Base-by-base conservation (phyloP, 108 stramenopile species). In the Cylindrotheca fusiformis region DNA sequence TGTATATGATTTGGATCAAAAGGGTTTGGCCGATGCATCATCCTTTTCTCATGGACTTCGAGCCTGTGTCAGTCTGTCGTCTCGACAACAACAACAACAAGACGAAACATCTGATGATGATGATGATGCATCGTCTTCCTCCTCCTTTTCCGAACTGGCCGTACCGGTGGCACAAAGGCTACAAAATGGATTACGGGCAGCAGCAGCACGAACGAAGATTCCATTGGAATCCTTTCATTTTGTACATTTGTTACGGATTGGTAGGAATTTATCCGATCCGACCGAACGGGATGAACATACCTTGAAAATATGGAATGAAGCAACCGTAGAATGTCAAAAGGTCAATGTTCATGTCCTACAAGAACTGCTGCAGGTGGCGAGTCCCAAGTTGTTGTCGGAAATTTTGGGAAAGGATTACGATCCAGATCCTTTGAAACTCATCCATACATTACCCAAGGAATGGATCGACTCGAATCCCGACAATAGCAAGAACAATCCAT, bases 1-100 rank as follows among this genome's bases (percentile, higher is more conserved):
- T 8, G 30, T 65, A 33, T 60, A 73, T 41, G 54, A 48, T n/a
- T 41, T 73, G 44, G 52, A 61, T 23, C 4, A 32, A 22, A 58
- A 59, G 26, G 29, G 47, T n/a, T 26, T 70, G 60, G 51, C 58
- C 23, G 72, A 73, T 58, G 64, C 41, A 28, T 55, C 53, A 12
- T 65, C 72, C 52, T 73, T 73, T 55, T 57, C 72, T 1, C 72
- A 73, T 52, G 58, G 52, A 19, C 48, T 73, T 8, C 51, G 65
- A 48, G 30, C 58, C 8, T 73, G 72, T 30, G 41, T 46, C 24
- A 30, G 51, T 24, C n/a, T 48, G 36, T 6, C 46, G 2, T 49
- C 54, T 28, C 27, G 63, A 31, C 52, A 63, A 22, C 63, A 63
- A 36, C 14, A 25, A 22, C 10, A 6, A 14, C 21, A 27, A 32